Base-by-base conservation (phyloP, 2,329 filamentous ascomycete genomes). In the Acrocalymma vagum region DNA sequence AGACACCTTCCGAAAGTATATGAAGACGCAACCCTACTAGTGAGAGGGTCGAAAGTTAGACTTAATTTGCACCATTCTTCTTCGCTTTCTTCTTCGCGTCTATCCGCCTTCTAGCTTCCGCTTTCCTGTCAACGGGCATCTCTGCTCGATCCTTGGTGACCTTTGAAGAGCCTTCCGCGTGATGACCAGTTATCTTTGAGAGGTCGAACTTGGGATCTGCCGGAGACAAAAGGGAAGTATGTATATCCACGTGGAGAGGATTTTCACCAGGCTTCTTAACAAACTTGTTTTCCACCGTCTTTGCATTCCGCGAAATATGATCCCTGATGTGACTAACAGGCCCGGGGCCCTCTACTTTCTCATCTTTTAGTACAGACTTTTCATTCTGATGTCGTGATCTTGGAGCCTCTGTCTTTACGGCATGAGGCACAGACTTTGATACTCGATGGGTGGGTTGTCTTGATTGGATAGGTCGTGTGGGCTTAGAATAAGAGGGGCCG, bases 71-170 rank as follows among this genome's bases (percentile, higher is more conserved):
- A n/a, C n/a, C 43, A 15, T 48, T 46, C 33, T 59, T 59, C 43
- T 48, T 62, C 45, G 58, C 41, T 41, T 51, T 55, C 51, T 54
- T 68, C 42, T 55, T 53, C 36, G 60, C 58, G 29, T 45, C 49
- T 6, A 67, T 48, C 11, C 63, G 44, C 29, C 46, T 48, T 28
- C 48, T 58, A 10, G 65, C 64, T 18, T 58, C 48, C 28, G 52
- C 53, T 38, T 63, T 65, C 6, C 62, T 55, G 23, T 65, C 59
- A 3, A 49, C 46, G 14, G 53, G 45, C 30, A 45, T 45, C 22
- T 61, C 42, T 9, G 44, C 48, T 13, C 51, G 45, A 10, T 60
- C 60, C 5, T 47, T 49, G 25, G 42, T 53, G 16, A 53, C 45
- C 15, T 59, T 43, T 4, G 54, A 35, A 6, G 58, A 57, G 10